Evolutionary conservation across 2,329 filamentous ascomycete genomes (phyloP).

Genomic region (Fusarium penzigii): DNA sequence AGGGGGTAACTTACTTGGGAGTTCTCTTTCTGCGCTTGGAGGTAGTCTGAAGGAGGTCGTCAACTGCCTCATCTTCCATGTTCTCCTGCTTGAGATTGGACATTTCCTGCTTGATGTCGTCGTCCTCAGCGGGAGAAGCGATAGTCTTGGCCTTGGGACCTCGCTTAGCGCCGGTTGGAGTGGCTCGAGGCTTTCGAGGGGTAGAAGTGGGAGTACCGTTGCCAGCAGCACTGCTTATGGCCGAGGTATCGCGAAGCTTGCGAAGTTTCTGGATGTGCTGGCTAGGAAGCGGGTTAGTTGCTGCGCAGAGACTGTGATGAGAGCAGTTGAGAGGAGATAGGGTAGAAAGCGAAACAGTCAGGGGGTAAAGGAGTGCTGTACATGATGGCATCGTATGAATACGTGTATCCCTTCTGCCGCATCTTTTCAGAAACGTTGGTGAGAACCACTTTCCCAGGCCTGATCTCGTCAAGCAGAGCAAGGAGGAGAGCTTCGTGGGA

Average conservation of each 20-base stretch:
- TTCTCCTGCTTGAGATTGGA: conserved; percentile 31
- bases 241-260: conserved; percentile 34
- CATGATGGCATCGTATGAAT: conserved; percentile 43
- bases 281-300: conserved; percentile 31
- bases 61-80: conserved; percentile 7
- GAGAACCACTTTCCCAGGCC: conserved; percentile 37
- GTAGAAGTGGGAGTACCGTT: conserved; percentile 16
- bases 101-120: conserved; percentile 26
- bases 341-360: conserved; percentile 1
- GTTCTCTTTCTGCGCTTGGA: conserved; percentile 28
- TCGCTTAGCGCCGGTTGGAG: conserved; percentile 32
- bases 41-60: conserved; percentile 5
- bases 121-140: conserved; percentile 18
- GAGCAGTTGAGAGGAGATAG: background rate
- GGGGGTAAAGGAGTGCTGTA: conserved; percentile 25
- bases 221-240: conserved; percentile 19
- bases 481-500: conserved; percentile 43
- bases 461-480: conserved; percentile 37
- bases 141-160: conserved; percentile 28
- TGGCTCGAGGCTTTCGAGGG: conserved; percentile 23
- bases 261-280: conserved; percentile 50
- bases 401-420: conserved; percentile 38
- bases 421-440: conserved; percentile 34
- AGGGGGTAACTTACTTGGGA: conserved; percentile 19
- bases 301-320: background rate